These are phyloP conservation scores for Suillus subluteus DNA, from an alignment of 768 basidiomycete genomes.

Conservation along the genomic window DNA sequence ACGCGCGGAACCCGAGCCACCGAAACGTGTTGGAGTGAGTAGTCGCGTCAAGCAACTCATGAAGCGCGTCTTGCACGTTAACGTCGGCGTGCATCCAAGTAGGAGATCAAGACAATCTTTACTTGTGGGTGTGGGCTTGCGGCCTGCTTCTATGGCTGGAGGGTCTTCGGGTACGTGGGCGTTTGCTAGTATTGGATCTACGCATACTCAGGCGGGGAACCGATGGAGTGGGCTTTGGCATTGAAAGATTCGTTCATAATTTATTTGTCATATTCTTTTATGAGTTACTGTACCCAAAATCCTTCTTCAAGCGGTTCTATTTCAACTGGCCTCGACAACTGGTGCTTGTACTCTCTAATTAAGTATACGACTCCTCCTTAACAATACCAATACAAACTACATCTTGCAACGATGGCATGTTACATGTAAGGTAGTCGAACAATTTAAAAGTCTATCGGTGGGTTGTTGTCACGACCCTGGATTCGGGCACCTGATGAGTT, in stretches of 20 bases:
- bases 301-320: neutral
- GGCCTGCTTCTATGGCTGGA: slow-evolving; percentile 4
- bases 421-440: too few relatives aligned
- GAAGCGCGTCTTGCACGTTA: slow-evolving; percentile 22
- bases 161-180: slow-evolving; percentile 24
- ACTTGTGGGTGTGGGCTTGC: slow-evolving; percentile 9
- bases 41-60: slow-evolving; percentile 29
- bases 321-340: neutral
- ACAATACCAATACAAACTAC: slow-evolving; percentile 9
- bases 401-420: neutral
- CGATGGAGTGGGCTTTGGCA: slow-evolving; percentile 31
- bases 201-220: slow-evolving; percentile 8
- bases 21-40: slow-evolving; percentile 20
- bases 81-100: slow-evolving; percentile 7
- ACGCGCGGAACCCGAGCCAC: slow-evolving; percentile 5
- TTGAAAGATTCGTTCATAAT: neutral
- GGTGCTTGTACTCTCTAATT: neutral
- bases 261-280: neutral
- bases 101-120: slow-evolving; percentile 11
- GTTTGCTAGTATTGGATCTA: slow-evolving; percentile 20
- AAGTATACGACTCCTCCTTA: neutral
- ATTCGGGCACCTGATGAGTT: too few relatives aligned
- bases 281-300: neutral
- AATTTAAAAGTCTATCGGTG: too few relatives aligned
- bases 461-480: too few relatives aligned